Conservation (phyloP, 1,284 basidiomycete genomes). For the Microbotryum scabiosae region DNA sequence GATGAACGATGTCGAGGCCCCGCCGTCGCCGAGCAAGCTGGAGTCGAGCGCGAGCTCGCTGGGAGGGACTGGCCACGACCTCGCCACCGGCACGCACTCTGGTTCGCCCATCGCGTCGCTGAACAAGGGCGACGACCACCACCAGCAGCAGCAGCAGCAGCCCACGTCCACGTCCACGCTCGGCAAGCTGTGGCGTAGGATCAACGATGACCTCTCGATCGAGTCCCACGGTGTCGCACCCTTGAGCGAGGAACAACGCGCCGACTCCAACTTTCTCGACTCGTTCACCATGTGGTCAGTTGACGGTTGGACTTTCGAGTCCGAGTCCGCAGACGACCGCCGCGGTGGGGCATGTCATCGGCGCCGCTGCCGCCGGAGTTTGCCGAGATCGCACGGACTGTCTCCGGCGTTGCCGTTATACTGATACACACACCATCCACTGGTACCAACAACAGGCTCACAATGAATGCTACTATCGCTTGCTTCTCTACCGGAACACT, state of each 20-base stretch:
- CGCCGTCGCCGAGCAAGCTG: no score
- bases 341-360: not conserved
- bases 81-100: no score
- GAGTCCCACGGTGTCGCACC: slow-evolving; percentile 27
- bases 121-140: not conserved
- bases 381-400: no score
- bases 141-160: not conserved
- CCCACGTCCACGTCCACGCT: not conserved
- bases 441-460: slow-evolving; percentile 3
- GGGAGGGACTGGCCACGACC: no score
- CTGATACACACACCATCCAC: not conserved
- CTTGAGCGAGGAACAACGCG: slow-evolving; percentile 6
- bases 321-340: not conserved
- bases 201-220: slow-evolving; percentile 10
- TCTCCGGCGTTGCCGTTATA: not conserved
- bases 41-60: no score
- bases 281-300: slow-evolving; percentile 26
- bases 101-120: no score
- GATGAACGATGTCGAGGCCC: no score
- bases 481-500: slow-evolving; percentile 29
- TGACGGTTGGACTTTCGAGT: not conserved
- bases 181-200: slow-evolving; percentile 6
- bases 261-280: slow-evolving; percentile 16
- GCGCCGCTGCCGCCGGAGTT: not conserved
- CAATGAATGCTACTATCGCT: slow-evolving; percentile 26